Conservation (phyloP, 768 basidiomycete genomes). For the Auricularia sp. region DNA sequence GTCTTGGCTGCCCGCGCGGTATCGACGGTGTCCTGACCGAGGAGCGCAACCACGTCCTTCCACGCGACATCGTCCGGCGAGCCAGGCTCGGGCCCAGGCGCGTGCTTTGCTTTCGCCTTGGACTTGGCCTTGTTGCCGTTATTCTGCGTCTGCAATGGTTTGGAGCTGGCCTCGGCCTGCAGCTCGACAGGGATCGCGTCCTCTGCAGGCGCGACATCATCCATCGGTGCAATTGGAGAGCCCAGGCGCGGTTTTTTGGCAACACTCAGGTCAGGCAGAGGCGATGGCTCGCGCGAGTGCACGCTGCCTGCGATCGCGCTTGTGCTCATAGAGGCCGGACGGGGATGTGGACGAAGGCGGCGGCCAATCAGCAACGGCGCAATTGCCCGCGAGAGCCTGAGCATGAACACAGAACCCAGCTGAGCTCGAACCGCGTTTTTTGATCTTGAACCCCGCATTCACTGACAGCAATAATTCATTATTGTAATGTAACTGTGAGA, state of each 20-base stretch:
- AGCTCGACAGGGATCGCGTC: background rate
- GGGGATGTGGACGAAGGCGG: too few relatives aligned
- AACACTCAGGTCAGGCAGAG: background rate
- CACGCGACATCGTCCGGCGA: constrained; percentile 68
- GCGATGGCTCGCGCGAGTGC: background rate
- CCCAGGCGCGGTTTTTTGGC: background rate
- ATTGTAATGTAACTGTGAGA: too few relatives aligned
- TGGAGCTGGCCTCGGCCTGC: background rate
- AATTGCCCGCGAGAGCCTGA: too few relatives aligned
- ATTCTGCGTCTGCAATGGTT: background rate
- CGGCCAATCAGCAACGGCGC: too few relatives aligned
- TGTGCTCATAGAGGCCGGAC: background rate
- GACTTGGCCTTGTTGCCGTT: constrained; percentile 13
- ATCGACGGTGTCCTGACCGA: constrained; percentile 52
- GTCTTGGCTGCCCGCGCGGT: constrained; percentile 35
- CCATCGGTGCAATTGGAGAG: background rate
- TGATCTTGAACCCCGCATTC: too few relatives aligned
- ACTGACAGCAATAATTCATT: too few relatives aligned
- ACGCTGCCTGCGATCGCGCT: background rate
- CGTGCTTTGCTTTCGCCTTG: constrained; percentile 26
- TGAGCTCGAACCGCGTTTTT: too few relatives aligned
- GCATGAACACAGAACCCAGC: too few relatives aligned
- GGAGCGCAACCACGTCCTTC: constrained; percentile 55
- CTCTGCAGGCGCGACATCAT: background rate
- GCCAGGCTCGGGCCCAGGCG: constrained; percentile 45